Evolutionary conservation across 2,329 filamentous ascomycete genomes (phyloP), one percentile per base, ranked within the genome.

Genomic region (Fusarium phyllophilum): DNA sequence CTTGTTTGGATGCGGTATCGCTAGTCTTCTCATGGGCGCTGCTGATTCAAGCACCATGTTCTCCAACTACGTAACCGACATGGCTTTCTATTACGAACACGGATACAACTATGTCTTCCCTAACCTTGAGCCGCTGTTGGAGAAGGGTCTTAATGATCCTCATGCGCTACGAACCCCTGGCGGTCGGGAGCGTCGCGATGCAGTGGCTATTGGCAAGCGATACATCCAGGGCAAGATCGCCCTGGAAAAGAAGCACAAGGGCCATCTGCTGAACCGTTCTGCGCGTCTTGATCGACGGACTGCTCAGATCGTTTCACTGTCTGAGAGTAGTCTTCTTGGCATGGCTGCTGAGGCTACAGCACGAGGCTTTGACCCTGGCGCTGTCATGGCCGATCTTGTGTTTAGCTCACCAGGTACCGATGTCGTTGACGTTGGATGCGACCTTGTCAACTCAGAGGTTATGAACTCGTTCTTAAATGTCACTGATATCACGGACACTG

Each of bases 61-160:
- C 60, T 77, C 75, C 39, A 76, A 76, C 46, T 76, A 76, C 26
- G 72, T 77, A 5, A 76, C 75, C 0, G 75, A 76, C 46, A 76
- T 76, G 75, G 75, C 70, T 0, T 76, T 76, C 4, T 76, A 76
- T 62, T 76, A 76, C 33, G 75, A 76, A 36, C 75, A 76, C 38
- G 75, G 75, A 15, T 76, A 76, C 62, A 76, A 76, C 64, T 77
- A 76, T 15, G 72, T 76, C n/a, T 76, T 76, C 7, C 74, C 74
- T 5, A 67, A 70, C 17, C 70, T 76, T 6, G 75, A 76, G 18
- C 64, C 73, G 2, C 60, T 76, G 4, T 22, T 75, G 15, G 62
- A 77, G 24, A 72, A 63, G 33, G 74, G 75, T 6, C 49, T 76
- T 5, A 13, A 48, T 10, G 75, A 76, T 54, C 70, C 66, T 0